Base-by-base conservation (phyloP, 2,329 filamentous ascomycete genomes). In the Elsinoe ampelina region DNA sequence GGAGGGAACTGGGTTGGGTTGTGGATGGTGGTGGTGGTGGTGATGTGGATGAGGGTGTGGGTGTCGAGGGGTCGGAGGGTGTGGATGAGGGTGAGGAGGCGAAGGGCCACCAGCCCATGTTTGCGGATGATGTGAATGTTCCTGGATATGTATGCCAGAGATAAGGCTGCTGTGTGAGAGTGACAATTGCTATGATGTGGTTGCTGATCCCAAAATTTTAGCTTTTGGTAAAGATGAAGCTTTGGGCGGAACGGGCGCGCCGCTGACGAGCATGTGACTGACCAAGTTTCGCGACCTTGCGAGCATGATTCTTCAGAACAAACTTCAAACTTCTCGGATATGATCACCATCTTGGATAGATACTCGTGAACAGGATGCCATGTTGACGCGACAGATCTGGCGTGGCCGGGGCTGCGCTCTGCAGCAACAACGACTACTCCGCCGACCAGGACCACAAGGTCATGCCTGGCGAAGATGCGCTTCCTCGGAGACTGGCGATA, bases 401-500 rank as follows among this genome's bases (percentile, higher is more conserved):
- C 41, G 39, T 32, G 42, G 54, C 38, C 54, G 30, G 26, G 36
- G 19, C 26, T 22, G 17, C 30, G 41, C 54, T 26, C 41, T 26
- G 10, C 30, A 22, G 19, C 54, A 45, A 19, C 20, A 39, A 11
- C 34, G 17, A 35, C 39, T 48, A n/a, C 30, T 22, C 26, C 30
- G 32, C 12, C 30, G 17, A 22, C 22, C 39, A 19, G 26, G 54
- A 32, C 41, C 22, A 7, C 30, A 26, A 15, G 17, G n/a, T 34
- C 7, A n/a, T 36, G 42, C 17, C 12, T 56, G 54, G 54, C 54
- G 39, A 35, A 67, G 70, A 22, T 65, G 61, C 60, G 62, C 64
- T 11, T 70, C 71, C 6, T 59, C 72, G 1, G 72, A 77, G 58
- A 71, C 77, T 10, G 81, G 80, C 54, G 81, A 82, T 62, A 78